These are phyloP conservation scores for Salinomyces thailandicus DNA, from an alignment of 2,329 filamentous ascomycete species.

Conservation along the genomic window DNA sequence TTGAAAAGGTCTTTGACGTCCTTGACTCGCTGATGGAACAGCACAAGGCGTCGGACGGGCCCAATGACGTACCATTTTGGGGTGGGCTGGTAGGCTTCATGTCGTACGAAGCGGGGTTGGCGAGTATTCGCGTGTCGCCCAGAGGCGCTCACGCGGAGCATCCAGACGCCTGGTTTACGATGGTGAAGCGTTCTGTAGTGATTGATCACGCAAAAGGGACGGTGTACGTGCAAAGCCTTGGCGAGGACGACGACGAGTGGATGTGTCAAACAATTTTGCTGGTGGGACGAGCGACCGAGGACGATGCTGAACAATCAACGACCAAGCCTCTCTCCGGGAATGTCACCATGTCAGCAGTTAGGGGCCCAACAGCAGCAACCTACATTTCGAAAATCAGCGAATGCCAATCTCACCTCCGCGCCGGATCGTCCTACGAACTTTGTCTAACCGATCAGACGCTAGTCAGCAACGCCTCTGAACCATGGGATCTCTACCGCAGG, in stretches of 20 bases:
- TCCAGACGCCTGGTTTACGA: slow-evolving; percentile 65
- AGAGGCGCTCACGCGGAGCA: slow-evolving; percentile 31
- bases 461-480: slow-evolving; percentile 35
- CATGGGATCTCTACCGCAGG: slow-evolving; percentile 62
- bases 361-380: slow-evolving; percentile 2
- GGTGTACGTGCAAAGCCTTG: slow-evolving; percentile 59
- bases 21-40: slow-evolving; percentile 30
- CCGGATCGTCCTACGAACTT: slow-evolving; percentile 76
- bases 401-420: slow-evolving; percentile 62
- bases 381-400: slow-evolving; percentile 58
- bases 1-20: slow-evolving; percentile 30
- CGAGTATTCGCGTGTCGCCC: slow-evolving; percentile 43
- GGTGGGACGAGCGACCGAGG: no score
- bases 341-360: slow-evolving; percentile 7
- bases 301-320: no score
- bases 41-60: slow-evolving; percentile 26
- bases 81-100: slow-evolving; percentile 78
- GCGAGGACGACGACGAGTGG: slow-evolving; percentile 30
- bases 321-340: no score
- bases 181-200: slow-evolving; percentile 67
- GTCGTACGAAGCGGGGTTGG: slow-evolving; percentile 72
- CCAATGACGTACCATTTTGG: slow-evolving; percentile 51
- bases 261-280: no score
- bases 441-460: slow-evolving; percentile 69
- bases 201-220: slow-evolving; percentile 57